Conservation (phyloP, 2,329 filamentous ascomycete genomes). For the Paraphaeosphaeria minitans region DNA sequence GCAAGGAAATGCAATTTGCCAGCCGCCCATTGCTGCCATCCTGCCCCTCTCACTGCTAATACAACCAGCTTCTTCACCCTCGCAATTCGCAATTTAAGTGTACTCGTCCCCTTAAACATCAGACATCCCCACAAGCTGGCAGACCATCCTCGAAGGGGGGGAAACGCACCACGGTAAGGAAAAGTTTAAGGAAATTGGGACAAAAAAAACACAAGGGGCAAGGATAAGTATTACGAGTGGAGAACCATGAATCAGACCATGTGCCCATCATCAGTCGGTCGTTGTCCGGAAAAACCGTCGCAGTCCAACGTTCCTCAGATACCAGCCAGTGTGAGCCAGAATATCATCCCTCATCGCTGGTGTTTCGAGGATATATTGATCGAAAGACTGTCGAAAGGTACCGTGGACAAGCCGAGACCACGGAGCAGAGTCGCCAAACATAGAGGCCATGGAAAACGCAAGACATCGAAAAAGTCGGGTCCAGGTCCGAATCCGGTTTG, state of each 20-base stretch:
- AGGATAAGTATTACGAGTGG: conserved; percentile 38
- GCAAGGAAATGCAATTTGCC: conserved; percentile 18
- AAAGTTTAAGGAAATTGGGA: conserved; percentile 28
- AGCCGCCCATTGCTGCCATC: conserved; percentile 26
- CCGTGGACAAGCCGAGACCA: conserved; percentile 37
- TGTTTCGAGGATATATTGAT: conserved; percentile 27
- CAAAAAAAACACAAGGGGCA: conserved; percentile 34
- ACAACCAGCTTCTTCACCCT: conserved; percentile 29
- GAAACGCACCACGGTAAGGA: conserved; percentile 37
- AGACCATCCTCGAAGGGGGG: conserved; percentile 47
- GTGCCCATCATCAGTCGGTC: conserved; percentile 35
- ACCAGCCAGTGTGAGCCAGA: conserved; percentile 12
- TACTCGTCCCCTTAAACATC: conserved; percentile 44
- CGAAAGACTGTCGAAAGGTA: conserved; percentile 31
- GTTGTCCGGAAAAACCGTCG: conserved; percentile 34
- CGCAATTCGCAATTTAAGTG: conserved; percentile 42
- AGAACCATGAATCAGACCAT: conserved; percentile 35
- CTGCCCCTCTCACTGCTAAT: conserved; percentile 13
- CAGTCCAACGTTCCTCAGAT: conserved; percentile 25
- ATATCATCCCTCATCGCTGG: conserved; percentile 14
- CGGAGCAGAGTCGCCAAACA: conserved; percentile 33
- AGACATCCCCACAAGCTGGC: conserved; percentile 50
- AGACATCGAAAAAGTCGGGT: conserved; percentile 33
- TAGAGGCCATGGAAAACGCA: conserved; percentile 31
- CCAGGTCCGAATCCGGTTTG: conserved; percentile 42